Evolutionary conservation across 352 stramenopile species (phyloP).

Genomic region (Globisporangium takayamanum): DNA sequence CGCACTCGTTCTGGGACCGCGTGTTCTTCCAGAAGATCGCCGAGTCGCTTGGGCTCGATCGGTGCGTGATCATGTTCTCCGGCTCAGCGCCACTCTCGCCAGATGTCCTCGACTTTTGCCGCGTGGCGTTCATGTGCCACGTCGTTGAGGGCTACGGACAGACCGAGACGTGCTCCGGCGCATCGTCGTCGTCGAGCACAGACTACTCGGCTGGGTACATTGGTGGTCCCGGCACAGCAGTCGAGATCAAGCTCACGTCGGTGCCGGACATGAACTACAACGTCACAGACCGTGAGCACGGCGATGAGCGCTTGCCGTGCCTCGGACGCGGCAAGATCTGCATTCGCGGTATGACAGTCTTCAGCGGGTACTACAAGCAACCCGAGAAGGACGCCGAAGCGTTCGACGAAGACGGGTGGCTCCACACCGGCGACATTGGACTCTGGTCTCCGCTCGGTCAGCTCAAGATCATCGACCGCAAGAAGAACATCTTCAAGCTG

Average conservation of each 20-base stretch:
- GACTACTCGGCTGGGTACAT: conserved; percentile 85
- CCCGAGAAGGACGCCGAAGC: conserved; percentile 88
- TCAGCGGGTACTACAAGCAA: conserved; percentile 94
- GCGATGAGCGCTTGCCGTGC: conserved; percentile 29
- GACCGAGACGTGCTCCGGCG: conserved; percentile 91
- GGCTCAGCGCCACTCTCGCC: conserved; percentile 92
- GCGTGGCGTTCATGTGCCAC: conserved; percentile 82
- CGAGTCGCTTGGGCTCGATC: conserved; percentile 79
- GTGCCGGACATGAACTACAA: conserved; percentile 98
- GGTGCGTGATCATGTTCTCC: conserved; percentile 88
- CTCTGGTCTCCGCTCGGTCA: conserved; percentile 90
- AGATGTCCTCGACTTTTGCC: conserved; percentile 92
- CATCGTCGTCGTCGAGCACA: conserved; percentile 45
- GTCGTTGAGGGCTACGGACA: conserved; percentile 95
- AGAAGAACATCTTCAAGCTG: conserved; percentile 95
- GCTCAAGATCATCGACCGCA: conserved; percentile 88
- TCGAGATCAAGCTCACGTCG: conserved; percentile 92
- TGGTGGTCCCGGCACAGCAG: conserved; percentile 75
- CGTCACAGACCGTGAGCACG: conserved; percentile 59
- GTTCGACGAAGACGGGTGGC: conserved; percentile 91
- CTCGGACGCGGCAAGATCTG: conserved; percentile 61
- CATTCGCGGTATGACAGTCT: conserved; percentile 78
- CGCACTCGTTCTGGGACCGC: conserved; percentile 88
- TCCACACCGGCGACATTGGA: conserved; percentile 96
- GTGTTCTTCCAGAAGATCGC: conserved; percentile 94